Base-by-base conservation (phyloP, 225 moss, liverwort and hornwort genomes). In the Lunularia cruciata region DNA sequence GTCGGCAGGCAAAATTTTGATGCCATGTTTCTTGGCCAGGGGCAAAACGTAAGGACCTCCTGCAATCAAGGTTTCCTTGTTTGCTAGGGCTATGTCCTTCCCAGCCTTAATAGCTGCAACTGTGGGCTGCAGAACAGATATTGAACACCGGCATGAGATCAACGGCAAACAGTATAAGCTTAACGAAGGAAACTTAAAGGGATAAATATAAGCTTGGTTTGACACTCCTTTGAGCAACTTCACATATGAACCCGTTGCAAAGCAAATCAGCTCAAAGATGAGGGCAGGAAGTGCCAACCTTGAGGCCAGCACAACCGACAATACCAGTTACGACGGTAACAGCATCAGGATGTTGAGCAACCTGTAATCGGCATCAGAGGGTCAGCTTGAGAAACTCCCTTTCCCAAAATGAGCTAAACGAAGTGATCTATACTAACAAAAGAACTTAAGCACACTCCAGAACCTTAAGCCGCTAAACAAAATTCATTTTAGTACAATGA, bases 31-130 rank as follows among this genome's bases (percentile, higher is more conserved):
- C 75, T 77, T 83, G n/a, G 92, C 92, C 20, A 96, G 87, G n/a
- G 95, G 95, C 31, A 96, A 80, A 19, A 96, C 88, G 79, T 90
- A 96, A 10, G 95, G 95, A 40, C 95, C 95, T 69, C 95, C 95
- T 69, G 95, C 95, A 51, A 96, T 96, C 77, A 96, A 78, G 30
- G 95, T 96, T 76, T 96, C 95, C 66, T 96, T 92, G 67, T 96
- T 96, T 75, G 95, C 95, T 58, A 96, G 75, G 34, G 92, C 95
- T 27, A 96, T 96, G 73, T 96, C 90, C 72, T 96, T 96, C 15
- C 92, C 95, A 20, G 95, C 95, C 87, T 96, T 72, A 72, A 96
- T 96, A 34, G 95, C 95, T 46, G 95, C 92, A 47, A 90, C 90
- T 15, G 95, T 96, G 51, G 95, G 95, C 92, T 96, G 89, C 12